Percentiles rank a stretch among this genome's conserved stretches.
Evolutionary conservation across 176 grass and related monocot genomes (phyloP).

Genomic region (Thalia dealbata): DNA sequence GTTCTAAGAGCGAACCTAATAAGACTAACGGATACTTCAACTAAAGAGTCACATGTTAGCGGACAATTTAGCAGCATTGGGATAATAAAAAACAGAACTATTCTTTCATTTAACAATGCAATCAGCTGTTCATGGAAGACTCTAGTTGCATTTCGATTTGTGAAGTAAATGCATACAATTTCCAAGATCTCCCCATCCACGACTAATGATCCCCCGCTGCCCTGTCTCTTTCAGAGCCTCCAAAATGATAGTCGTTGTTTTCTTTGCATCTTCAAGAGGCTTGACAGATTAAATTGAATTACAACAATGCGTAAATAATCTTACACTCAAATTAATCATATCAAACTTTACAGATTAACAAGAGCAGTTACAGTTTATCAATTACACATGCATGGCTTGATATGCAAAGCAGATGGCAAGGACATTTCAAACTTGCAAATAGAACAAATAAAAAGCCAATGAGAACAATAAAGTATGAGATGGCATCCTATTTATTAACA

Average conservation of each 20-base stretch:
- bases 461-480: not conserved
- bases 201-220: conserved; percentile 86
- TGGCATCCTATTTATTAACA: not conserved
- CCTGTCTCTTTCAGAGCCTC: conserved; percentile 82
- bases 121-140: not conserved
- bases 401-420: not conserved
- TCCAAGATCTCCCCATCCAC: conserved; percentile 94
- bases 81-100: not conserved
- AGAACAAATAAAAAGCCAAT: not conserved
- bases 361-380: not conserved
- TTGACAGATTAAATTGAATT: conserved; percentile 31
- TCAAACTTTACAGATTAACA: not conserved
- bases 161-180: conserved; percentile 48
- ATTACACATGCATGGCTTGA: not conserved
- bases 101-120: not conserved
- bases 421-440: not conserved
- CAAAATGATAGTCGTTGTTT: conserved; percentile 67
- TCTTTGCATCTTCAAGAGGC: conserved; percentile 95
- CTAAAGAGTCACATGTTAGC: not conserved
- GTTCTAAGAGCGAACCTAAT: too few species aligned
- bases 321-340: conserved; percentile 8
- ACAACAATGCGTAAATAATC: conserved; percentile 16
- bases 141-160: not conserved
- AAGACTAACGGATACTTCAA: conserved; percentile 6
- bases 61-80: conserved; percentile 1